Conservation (phyloP, 2,329 filamentous ascomycete genomes). For the Xylariomycetidae sp. region DNA sequence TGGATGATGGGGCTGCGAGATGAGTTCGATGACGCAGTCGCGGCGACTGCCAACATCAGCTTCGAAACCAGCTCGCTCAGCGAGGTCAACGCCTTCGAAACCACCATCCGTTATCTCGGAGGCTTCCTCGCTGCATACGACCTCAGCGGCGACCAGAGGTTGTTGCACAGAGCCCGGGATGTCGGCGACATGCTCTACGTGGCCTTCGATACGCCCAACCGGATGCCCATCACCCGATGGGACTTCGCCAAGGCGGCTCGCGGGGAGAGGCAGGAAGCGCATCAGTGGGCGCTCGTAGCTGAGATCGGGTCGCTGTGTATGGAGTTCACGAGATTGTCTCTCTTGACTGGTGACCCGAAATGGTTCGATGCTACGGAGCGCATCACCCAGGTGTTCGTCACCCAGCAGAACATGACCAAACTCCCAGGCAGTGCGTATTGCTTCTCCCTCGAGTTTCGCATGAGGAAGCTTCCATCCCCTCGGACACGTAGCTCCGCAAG, state of each 20-base stretch:
- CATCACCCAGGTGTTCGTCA: conserved; percentile 19
- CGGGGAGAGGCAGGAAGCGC: conserved; percentile 16
- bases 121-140: conserved; percentile 29
- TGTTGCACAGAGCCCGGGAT: conserved; percentile 32
- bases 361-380: conserved; percentile 26
- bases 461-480: too few species aligned
- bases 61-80: conserved; percentile 29
- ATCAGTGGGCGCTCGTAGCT: conserved; percentile 17
- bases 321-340: conserved; percentile 27
- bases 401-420: conserved; percentile 26
- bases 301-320: conserved; percentile 27
- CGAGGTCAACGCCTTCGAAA: conserved; percentile 31
- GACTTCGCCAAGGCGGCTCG: conserved; percentile 15
- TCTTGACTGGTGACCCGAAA: conserved; percentile 25
- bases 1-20: conserved; percentile 40
- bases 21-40: conserved; percentile 39
- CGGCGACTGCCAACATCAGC: conserved; percentile 34
- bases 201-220: conserved; percentile 27
- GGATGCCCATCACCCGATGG: conserved; percentile 26
- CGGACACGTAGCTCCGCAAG: too few species aligned
- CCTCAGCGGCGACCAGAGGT: conserved; percentile 26
- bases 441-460: too few species aligned
- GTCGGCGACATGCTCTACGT: conserved; percentile 32
- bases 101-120: conserved; percentile 30
- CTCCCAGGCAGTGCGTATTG: conserved; percentile 29